Percentiles rank a stretch among this genome's conserved stretches.
Conservation (phyloP, 805 yeast species). For the Blastobotrys parvus region DNA sequence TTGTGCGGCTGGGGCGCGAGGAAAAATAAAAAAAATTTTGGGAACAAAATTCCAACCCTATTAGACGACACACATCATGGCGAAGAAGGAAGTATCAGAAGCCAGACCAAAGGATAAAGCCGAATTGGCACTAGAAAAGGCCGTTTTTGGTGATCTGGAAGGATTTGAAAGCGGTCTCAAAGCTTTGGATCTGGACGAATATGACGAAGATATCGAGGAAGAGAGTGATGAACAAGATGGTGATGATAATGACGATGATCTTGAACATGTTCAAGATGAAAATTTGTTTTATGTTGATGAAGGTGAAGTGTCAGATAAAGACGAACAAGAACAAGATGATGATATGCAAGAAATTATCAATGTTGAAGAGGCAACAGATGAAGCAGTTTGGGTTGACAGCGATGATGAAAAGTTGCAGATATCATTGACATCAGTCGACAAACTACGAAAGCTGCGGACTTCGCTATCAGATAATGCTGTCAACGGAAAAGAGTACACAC, state of each 20-base stretch:
- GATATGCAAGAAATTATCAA: neutral
- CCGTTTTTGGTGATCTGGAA: constrained; percentile 82
- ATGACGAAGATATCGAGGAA: constrained; percentile 26
- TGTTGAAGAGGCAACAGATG: neutral
- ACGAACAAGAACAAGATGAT: constrained; percentile 28
- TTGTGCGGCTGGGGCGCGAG: neutral
- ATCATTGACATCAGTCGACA: constrained; percentile 50
- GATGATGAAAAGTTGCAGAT: constrained; percentile 74
- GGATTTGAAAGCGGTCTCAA: constrained; percentile 62
- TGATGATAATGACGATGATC: constrained; percentile 21
- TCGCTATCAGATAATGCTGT: constrained; percentile 45
- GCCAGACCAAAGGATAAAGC: constrained; percentile 59
- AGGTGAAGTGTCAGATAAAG: constrained; percentile 25
- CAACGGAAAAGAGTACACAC: constrained; percentile 51
- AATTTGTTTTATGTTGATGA: constrained; percentile 50
- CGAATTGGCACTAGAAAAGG: constrained; percentile 67
- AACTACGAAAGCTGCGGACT: constrained; percentile 62
- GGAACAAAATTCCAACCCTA: neutral
- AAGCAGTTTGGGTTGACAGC: constrained; percentile 73
- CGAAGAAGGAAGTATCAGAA: neutral
- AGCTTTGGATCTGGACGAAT: constrained; percentile 47
- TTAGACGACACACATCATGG: neutral
- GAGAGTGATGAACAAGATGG: constrained; percentile 21
- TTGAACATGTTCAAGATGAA: constrained; percentile 36
- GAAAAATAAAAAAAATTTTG: constrained; percentile 2